Percentiles rank a stretch among this genome's conserved stretches.
These are phyloP conservation scores for Phytophthora cactorum DNA, from an alignment of 352 stramenopile genomes.

Conservation along the genomic window DNA sequence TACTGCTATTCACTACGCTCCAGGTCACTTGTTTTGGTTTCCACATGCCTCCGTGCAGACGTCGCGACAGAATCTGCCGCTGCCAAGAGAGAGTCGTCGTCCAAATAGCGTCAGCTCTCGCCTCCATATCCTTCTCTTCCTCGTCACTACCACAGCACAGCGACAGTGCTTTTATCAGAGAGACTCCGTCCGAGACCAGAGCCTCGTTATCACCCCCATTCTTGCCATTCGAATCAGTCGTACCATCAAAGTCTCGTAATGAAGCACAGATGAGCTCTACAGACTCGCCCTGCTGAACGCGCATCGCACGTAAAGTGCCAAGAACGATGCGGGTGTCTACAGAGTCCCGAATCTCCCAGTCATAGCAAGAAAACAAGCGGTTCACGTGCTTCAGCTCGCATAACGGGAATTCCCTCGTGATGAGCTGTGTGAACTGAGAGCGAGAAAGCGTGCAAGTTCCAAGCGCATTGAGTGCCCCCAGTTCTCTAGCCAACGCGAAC, in stretches of 20 bases:
- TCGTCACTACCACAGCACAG: slow-evolving; percentile 53
- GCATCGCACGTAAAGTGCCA: slow-evolving; percentile 54
- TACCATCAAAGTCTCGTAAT: slow-evolving; percentile 56
- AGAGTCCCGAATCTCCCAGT: slow-evolving; percentile 50
- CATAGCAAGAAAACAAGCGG: slow-evolving; percentile 69
- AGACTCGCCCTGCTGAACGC: slow-evolving; percentile 60
- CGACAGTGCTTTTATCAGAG: slow-evolving; percentile 28
- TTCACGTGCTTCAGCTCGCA: slow-evolving; percentile 54
- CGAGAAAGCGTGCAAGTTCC: slow-evolving; percentile 36
- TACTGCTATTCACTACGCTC: slow-evolving; percentile 2
- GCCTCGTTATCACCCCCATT: slow-evolving; percentile 17
- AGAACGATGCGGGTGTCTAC: slow-evolving; percentile 67
- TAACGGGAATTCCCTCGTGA: slow-evolving; percentile 56
- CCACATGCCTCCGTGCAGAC: slow-evolving; percentile 27
- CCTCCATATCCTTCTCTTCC: slow-evolving; percentile 46
- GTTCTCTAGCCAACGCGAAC: slow-evolving; percentile 51
- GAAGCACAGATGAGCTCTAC: slow-evolving; percentile 55
- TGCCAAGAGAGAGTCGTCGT: slow-evolving; percentile 27
- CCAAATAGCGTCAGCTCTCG: slow-evolving; percentile 23
- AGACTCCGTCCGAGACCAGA: slow-evolving; percentile 13
- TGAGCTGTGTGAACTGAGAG: slow-evolving; percentile 54
- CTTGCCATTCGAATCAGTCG: slow-evolving; percentile 18
- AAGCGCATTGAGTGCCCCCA: slow-evolving; percentile 55
- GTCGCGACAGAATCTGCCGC: slow-evolving; percentile 27
- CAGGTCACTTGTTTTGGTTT: neutral